Conservation (phyloP, 768 basidiomycete species). For the Udeniomyces megalosporus region DNA sequence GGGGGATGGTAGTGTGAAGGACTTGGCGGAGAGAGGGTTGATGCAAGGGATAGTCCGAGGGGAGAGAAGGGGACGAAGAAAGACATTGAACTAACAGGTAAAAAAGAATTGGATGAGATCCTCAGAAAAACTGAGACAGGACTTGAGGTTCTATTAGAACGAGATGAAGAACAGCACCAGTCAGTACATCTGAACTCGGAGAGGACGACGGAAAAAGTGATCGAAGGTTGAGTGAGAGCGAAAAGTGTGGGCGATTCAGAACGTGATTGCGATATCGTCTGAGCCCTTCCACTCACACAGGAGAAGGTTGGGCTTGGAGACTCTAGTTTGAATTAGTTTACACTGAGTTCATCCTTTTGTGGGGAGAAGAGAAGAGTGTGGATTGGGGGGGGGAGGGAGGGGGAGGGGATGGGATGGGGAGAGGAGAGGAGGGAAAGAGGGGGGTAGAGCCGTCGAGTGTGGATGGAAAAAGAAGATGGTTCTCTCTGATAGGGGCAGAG, state of each 20-base stretch:
- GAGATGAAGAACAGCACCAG: no score
- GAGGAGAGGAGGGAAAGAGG: neutral
- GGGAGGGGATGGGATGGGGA: neutral
- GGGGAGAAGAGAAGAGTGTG: neutral
- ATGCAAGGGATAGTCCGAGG: neutral
- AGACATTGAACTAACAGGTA: neutral
- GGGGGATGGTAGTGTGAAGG: neutral
- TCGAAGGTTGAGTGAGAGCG: neutral
- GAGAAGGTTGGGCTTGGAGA: conserved; percentile 12
- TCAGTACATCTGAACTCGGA: no score
- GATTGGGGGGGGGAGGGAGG: neutral
- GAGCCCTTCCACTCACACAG: conserved; percentile 13
- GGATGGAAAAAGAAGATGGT: neutral
- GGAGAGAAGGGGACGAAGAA: neutral
- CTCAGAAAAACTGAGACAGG: neutral
- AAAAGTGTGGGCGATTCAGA: neutral
- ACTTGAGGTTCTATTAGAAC: neutral
- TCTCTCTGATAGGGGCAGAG: neutral
- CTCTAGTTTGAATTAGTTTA: conserved; percentile 13
- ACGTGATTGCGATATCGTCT: conserved; percentile 10
- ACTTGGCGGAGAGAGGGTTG: neutral
- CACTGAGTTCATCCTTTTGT: neutral
- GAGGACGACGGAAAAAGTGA: neutral
- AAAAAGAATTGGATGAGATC: neutral
- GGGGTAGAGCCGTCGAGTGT: neutral